Base-by-base conservation (phyloP, 495 filamentous ascomycete genomes). In the Hypoxylon cercidicola region DNA sequence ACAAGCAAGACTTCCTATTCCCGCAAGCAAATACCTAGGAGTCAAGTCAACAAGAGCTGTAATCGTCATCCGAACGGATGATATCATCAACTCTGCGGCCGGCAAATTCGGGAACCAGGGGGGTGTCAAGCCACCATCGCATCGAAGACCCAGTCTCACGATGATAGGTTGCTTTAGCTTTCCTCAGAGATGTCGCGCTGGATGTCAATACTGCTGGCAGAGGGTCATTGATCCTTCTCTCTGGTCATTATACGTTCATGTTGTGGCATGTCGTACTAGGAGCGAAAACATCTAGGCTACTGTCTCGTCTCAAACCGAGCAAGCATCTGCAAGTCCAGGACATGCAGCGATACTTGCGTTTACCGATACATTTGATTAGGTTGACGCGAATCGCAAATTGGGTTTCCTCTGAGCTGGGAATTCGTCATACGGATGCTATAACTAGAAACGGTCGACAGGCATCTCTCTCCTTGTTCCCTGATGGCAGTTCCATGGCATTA, bases 401-500 rank as follows among this genome's bases (percentile, higher is more conserved):
- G 3, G 8, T 19, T 4, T 40, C 37, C 37, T 7, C 20, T 43
- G 6, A 43, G 40, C 16, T 43, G 16, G 40, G 13, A 43, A 18
- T 34, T 19, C 43, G 34, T 57, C 32, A 37, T 46, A 18, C 7
- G 8, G 7, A 46, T 47, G 19, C 21, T 39, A 13, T 44, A 16
- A 11, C 40, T 18, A 19, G 8, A 10, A 18, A 0, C 8, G 40
- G 40, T 43, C 2, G 40, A 43, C 40, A 43, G 40, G 16, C 44
- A 55, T 54, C 10, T 13, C n/a, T 32, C 8, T 34, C 0, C 20
- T 34, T 37, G n/a, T 20, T 46, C 23, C 9, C 52, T 37, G 6
- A 39, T 46, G 46, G 20, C 40, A 34, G 45, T 15, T 35, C 25
- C 20, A 65, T 66, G 62, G 37, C 56, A 66, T 52, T 18, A 56